These are phyloP conservation scores for Aspergillus ruber DNA, from an alignment of 2,329 filamentous ascomycete genomes.

Conservation along the genomic window DNA sequence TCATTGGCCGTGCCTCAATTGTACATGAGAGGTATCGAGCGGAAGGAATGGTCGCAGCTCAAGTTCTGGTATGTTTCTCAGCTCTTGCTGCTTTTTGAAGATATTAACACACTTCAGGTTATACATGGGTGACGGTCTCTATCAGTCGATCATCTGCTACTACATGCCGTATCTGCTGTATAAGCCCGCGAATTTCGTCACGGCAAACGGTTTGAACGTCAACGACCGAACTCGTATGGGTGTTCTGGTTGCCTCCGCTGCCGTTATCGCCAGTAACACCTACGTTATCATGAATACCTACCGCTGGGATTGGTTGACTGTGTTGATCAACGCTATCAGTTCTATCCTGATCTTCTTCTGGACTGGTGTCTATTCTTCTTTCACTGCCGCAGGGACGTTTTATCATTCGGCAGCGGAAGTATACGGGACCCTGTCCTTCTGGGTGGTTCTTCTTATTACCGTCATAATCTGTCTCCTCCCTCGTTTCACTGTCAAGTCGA, in stretches of 20 bases:
- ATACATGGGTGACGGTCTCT: conserved; percentile 92
- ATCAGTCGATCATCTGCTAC: conserved; percentile 90
- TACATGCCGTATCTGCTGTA: conserved; percentile 87
- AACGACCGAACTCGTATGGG: conserved; percentile 79
- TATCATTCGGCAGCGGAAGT: conserved; percentile 73
- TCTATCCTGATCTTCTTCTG: conserved; percentile 88
- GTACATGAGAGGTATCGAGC: conserved; percentile 91
- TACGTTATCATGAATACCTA: conserved; percentile 97
- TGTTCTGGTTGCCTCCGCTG: conserved; percentile 75
- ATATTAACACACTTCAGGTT: conserved; percentile 50
- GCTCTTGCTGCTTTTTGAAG: not conserved
- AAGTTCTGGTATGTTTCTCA: conserved; percentile 79
- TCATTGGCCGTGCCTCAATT: conserved; percentile 92
- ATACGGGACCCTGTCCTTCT: conserved; percentile 77
- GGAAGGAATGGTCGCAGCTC: conserved; percentile 87
- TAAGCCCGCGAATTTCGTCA: conserved; percentile 60
- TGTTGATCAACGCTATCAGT: conserved; percentile 74
- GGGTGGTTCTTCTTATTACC: conserved; percentile 74
- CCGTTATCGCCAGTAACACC: conserved; percentile 81
- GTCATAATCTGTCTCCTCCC: conserved; percentile 78
- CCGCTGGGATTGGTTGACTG: conserved; percentile 95
- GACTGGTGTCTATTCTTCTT: conserved; percentile 79
- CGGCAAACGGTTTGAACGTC: conserved; percentile 66
- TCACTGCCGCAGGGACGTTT: conserved; percentile 55
- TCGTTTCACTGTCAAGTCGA: conserved; percentile 74